Conservation (phyloP, 805 yeast species). For the Candida insectalens region DNA sequence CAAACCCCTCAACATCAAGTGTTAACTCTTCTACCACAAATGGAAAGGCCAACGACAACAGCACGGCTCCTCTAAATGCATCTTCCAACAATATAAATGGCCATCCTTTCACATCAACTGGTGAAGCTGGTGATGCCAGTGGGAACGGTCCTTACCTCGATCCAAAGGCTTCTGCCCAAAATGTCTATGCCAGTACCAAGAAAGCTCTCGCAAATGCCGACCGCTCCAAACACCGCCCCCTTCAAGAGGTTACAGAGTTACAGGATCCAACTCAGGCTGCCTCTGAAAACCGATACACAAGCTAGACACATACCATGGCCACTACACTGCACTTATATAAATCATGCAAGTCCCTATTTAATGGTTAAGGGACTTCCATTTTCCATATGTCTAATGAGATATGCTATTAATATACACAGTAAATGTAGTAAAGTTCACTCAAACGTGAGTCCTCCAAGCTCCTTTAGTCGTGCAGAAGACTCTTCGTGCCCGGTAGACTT, state of each 20-base stretch:
- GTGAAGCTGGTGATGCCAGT: constrained; percentile 3
- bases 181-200: constrained; percentile 11
- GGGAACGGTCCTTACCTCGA: constrained; percentile 4
- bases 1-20: background rate
- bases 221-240: no score
- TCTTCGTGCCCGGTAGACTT: constrained; percentile 1
- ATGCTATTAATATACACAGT: no score
- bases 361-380: no score
- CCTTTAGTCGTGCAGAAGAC: constrained; percentile 5
- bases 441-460: no score
- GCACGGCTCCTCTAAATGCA: background rate
- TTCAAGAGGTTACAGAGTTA: background rate
- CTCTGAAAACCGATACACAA: background rate
- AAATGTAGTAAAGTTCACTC: no score
- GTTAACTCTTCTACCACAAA: background rate
- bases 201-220: constrained; percentile 8
- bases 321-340: constrained; percentile 1
- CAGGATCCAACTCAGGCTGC: background rate
- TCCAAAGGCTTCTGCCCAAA: constrained; percentile 12
- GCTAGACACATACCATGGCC: no score
- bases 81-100: background rate
- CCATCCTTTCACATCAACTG: background rate
- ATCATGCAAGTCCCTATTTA: no score
- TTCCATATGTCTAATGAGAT: no score
- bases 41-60: background rate